Percentiles rank a stretch among this genome's conserved stretches.
Evolutionary conservation across 2,329 filamentous ascomycete species (phyloP).

Genomic region (Neocucurbitaria cava): DNA sequence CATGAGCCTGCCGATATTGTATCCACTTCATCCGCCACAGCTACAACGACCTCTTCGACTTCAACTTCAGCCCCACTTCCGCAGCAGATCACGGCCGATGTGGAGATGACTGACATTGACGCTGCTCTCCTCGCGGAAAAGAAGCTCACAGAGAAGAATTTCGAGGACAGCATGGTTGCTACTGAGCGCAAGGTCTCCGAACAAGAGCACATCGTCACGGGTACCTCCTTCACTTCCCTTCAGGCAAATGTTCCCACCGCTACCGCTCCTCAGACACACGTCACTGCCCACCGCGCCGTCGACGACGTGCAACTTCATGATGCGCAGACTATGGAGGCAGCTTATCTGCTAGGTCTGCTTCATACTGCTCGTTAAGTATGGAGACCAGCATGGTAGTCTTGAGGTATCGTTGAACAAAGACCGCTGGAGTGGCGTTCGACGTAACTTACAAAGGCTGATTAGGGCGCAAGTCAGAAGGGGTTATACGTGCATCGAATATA

Average conservation of each 20-base stretch:
- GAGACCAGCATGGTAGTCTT: neutral
- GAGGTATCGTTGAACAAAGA: neutral
- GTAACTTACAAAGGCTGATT: too few relatives aligned
- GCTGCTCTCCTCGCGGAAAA: too few relatives aligned
- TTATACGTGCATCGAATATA: too few relatives aligned
- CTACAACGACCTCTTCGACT: neutral
- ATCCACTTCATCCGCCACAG: neutral
- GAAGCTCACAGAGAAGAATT: neutral
- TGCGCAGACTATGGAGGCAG: neutral
- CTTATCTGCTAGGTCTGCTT: neutral
- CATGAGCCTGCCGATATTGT: neutral
- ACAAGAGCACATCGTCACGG: too few relatives aligned
- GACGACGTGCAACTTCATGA: neutral
- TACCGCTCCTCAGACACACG: neutral
- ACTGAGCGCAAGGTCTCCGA: neutral
- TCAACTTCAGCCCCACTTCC: neutral
- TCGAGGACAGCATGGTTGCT: neutral
- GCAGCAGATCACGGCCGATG: neutral
- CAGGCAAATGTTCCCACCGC: neutral
- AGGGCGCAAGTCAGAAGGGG: too few relatives aligned
- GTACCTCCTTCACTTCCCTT: too few relatives aligned
- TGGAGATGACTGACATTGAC: neutral
- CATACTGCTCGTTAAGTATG: neutral
- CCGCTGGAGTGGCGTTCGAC: too few relatives aligned
- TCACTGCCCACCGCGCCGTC: neutral